Percentiles rank a stretch among this genome's conserved stretches.
These are phyloP conservation scores for Backusella australiensis DNA, from an alignment of 192 early-diverging fungal genomes.

Conservation along the genomic window DNA sequence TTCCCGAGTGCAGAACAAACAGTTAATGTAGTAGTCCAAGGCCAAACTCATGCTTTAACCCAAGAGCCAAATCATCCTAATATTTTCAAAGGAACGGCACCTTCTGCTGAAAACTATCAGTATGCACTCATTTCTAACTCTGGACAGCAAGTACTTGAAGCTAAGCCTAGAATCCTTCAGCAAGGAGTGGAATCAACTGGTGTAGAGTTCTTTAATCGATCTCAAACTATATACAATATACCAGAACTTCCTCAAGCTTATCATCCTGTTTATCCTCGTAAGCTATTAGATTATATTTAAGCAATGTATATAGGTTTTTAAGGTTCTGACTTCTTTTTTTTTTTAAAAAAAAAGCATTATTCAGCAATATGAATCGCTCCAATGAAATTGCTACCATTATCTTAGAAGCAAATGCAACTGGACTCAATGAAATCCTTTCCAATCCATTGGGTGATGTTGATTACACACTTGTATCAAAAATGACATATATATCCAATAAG, in stretches of 20 bases:
- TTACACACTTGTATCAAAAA: slow-evolving; percentile 22
- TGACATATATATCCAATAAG: slow-evolving; percentile 40
- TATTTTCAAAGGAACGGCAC: slow-evolving; percentile 19
- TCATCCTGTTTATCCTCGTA: slow-evolving; percentile 39
- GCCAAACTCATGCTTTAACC: slow-evolving; percentile 15
- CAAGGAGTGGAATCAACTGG: slow-evolving; percentile 19
- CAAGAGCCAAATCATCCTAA: slow-evolving; percentile 10
- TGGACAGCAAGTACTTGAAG: slow-evolving; percentile 31
- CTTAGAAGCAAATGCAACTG: slow-evolving; percentile 11
- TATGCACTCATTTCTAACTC: slow-evolving; percentile 27
- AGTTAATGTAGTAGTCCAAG: slow-evolving; percentile 16
- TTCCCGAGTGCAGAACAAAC: slow-evolving; percentile 21
- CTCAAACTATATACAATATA: slow-evolving; percentile 29
- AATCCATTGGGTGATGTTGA: slow-evolving; percentile 11
- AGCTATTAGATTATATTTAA: slow-evolving; percentile 12
- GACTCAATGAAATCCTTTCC: not conserved
- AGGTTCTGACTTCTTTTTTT: not conserved
- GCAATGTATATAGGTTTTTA: not conserved
- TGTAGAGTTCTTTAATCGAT: slow-evolving; percentile 48
- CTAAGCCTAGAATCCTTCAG: slow-evolving; percentile 22
- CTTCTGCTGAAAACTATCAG: slow-evolving; percentile 7
- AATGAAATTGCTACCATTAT: slow-evolving; percentile 18
- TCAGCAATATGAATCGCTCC: slow-evolving; percentile 15
- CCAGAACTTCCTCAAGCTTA: slow-evolving; percentile 42
- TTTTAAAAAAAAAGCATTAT: not conserved